Conservation (phyloP, 176 grass and related monocot genomes). For the Cenchrus purpureus region DNA sequence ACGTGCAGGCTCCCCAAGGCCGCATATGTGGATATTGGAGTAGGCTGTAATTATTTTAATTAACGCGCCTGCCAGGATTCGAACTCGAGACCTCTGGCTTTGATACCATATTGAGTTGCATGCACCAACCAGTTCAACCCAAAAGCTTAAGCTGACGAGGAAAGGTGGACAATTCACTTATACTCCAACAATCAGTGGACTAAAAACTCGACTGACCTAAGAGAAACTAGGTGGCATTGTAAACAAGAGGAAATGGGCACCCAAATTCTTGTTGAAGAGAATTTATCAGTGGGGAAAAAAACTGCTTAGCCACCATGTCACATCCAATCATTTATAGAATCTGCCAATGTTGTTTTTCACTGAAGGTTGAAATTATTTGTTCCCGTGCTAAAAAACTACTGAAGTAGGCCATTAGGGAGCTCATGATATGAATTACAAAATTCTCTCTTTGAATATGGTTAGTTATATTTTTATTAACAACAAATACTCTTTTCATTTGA, state of each 20-base stretch:
- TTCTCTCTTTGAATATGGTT: background rate
- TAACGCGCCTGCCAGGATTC: too few relatives aligned
- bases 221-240: too few relatives aligned
- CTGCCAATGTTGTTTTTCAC: constrained; percentile 18
- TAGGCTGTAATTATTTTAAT: too few relatives aligned
- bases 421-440: constrained; percentile 24
- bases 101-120: too few relatives aligned
- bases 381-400: constrained; percentile 11
- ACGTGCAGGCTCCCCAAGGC: too few relatives aligned
- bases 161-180: too few relatives aligned
- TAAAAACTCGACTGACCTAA: background rate
- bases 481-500: constrained; percentile 20
- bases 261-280: background rate
- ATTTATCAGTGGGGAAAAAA: background rate
- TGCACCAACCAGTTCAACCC: too few relatives aligned
- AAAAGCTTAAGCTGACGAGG: too few relatives aligned
- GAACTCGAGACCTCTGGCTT: too few relatives aligned
- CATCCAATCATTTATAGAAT: constrained; percentile 12
- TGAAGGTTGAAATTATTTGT: constrained; percentile 14
- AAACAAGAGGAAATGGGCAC: background rate
- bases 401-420: background rate
- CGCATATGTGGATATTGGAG: too few relatives aligned
- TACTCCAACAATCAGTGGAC: too few relatives aligned
- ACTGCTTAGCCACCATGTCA: background rate
- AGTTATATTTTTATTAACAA: constrained; percentile 33